phyloP scores from a whole-genome alignment of 169 alveolate species.

The Toxoplasma gondii region DNA sequence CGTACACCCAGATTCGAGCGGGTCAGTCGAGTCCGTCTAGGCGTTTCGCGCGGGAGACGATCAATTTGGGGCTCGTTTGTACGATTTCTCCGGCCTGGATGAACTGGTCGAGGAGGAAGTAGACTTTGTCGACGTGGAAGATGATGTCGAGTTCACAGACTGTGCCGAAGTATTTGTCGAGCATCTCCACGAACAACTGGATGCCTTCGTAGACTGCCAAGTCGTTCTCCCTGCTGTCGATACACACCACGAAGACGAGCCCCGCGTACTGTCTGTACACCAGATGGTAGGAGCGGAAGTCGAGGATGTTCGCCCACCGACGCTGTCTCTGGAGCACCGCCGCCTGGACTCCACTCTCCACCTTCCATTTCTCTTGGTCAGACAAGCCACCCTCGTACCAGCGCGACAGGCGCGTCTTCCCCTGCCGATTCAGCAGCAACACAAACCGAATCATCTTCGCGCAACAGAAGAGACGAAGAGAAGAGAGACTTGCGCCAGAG shows the following conservation, averaged over 20 bases:
- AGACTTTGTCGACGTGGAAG: constrained; percentile 89
- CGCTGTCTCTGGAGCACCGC: constrained; percentile 82
- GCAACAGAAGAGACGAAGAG: neutral
- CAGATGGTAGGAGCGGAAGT: constrained; percentile 81
- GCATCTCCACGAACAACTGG: constrained; percentile 83
- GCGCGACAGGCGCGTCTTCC: constrained; percentile 87
- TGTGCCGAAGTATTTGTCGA: constrained; percentile 88
- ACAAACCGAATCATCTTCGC: constrained; percentile 81
- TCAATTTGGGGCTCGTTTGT: neutral
- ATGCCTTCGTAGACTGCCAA: constrained; percentile 80
- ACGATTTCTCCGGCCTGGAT: constrained; percentile 83
- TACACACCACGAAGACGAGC: constrained; percentile 86
- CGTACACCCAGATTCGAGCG: too few relatives aligned
- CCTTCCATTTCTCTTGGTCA: constrained; percentile 79
- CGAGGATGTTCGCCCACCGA: constrained; percentile 81
- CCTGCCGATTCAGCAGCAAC: constrained; percentile 87
- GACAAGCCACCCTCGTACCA: constrained; percentile 86
- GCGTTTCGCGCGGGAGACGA: constrained; percentile 28
- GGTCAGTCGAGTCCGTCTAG: constrained; percentile 59
- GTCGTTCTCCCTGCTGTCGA: constrained; percentile 89
- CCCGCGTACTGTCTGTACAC: constrained; percentile 91
- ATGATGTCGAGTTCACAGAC: constrained; percentile 92
- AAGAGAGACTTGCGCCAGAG: neutral
- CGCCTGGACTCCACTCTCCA: constrained; percentile 83
- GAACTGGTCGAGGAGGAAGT: constrained; percentile 84